A percentile compares a stretch with the other conserved stretches of the same genome.
phyloP scores from a whole-genome alignment of 164 flowering plant species.

The Umbellularia californica region DNA sequence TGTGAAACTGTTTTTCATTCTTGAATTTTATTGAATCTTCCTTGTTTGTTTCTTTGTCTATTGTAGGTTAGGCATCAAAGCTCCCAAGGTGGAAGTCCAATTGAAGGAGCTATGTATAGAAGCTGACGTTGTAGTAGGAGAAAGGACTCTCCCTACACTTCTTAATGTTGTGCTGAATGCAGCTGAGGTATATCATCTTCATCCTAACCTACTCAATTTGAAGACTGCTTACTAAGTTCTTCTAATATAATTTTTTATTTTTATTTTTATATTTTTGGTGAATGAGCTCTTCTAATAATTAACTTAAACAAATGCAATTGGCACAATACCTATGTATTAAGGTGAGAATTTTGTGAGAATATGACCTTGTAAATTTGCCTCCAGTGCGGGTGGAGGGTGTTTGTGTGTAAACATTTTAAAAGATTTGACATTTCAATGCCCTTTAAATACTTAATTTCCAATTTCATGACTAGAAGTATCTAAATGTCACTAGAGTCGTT shows the following conservation, averaged over 20 bases:
- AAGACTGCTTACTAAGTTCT: background rate
- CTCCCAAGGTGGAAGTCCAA: slow-evolving; percentile 2
- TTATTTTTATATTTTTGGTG: background rate
- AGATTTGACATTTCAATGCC: too few species aligned
- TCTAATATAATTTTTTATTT: background rate
- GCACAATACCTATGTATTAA: background rate
- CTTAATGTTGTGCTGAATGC: slow-evolving; percentile 39
- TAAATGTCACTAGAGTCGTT: too few species aligned
- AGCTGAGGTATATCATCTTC: slow-evolving; percentile 30
- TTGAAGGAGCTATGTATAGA: background rate
- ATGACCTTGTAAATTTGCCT: background rate
- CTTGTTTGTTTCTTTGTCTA: background rate
- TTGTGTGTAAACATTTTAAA: too few species aligned
- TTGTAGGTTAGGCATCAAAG: slow-evolving; percentile 2
- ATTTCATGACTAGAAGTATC: too few species aligned
- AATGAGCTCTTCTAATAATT: background rate
- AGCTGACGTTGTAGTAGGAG: background rate
- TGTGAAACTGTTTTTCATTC: background rate
- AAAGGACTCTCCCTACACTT: slow-evolving; percentile 3
- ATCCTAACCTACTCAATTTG: background rate
- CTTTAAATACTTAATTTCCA: too few species aligned
- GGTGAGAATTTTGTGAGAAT: too few species aligned
- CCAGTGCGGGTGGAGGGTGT: too few species aligned
- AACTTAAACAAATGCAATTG: background rate
- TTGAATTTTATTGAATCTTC: background rate